phyloP scores from a whole-genome alignment of 495 filamentous ascomycete species.

The Aspergillus egyptiacus region DNA sequence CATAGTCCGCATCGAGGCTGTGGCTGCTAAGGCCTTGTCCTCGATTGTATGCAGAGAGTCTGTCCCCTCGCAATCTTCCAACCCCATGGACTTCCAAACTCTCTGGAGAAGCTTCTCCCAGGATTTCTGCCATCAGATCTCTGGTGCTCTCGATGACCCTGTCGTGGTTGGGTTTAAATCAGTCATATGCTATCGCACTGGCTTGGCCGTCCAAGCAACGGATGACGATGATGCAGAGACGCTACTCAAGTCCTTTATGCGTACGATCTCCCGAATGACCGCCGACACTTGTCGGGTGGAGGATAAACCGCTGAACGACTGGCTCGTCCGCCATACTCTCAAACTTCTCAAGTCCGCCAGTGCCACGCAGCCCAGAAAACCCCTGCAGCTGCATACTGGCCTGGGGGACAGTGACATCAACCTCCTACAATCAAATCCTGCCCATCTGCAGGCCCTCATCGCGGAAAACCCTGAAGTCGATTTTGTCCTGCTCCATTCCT shows the following conservation, averaged over 20 bases:
- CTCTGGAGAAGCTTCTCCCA: slow-evolving; percentile 36
- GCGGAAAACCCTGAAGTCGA: slow-evolving; percentile 59
- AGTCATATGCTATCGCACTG: slow-evolving; percentile 77
- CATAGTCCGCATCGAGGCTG: slow-evolving; percentile 78
- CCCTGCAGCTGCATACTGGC: slow-evolving; percentile 83
- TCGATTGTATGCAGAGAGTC: slow-evolving; percentile 24
- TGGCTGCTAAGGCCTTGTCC: slow-evolving; percentile 61
- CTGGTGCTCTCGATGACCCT: slow-evolving; percentile 50
- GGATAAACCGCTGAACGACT: slow-evolving; percentile 57
- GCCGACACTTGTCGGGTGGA: slow-evolving; percentile 49
- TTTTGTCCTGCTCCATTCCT: slow-evolving; percentile 76
- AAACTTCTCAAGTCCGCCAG: slow-evolving; percentile 20
- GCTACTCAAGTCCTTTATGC: slow-evolving; percentile 29
- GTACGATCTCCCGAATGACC: slow-evolving; percentile 22
- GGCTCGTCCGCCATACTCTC: slow-evolving; percentile 54
- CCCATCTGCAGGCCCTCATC: slow-evolving; percentile 71
- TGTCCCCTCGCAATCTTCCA: not conserved
- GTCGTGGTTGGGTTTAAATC: slow-evolving; percentile 81
- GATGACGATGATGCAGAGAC: slow-evolving; percentile 20
- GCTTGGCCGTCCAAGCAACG: slow-evolving; percentile 46
- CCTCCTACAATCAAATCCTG: slow-evolving; percentile 64
- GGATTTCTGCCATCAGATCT: slow-evolving; percentile 46
- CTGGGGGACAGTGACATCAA: slow-evolving; percentile 80
- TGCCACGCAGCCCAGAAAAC: slow-evolving; percentile 46
- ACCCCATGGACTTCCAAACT: slow-evolving; percentile 15